A percentile compares a stretch with the other conserved stretches of the same genome.
Conservation (phyloP, 306 rosid species). For the Trifolium fragiferum region DNA sequence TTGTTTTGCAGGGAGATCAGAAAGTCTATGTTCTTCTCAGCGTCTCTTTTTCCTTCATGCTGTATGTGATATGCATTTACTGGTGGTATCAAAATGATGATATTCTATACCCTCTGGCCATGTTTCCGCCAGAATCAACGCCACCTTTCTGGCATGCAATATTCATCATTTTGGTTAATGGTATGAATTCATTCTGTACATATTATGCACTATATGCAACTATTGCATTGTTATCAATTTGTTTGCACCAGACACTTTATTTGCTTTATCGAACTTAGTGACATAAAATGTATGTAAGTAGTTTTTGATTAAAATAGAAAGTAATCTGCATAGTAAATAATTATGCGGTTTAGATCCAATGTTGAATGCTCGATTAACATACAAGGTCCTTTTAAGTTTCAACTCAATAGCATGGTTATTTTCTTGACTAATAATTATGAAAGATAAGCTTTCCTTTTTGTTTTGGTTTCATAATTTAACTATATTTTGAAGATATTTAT, state of each 20-base stretch:
- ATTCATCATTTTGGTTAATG: slow-evolving; percentile 86
- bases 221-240: slow-evolving; percentile 14
- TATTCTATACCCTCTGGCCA: slow-evolving; percentile 66
- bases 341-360: not conserved
- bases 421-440: slow-evolving; percentile 26
- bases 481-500: slow-evolving; percentile 9
- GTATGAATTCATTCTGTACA: slow-evolving; percentile 52
- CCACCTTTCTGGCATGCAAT: slow-evolving; percentile 89
- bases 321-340: slow-evolving; percentile 6
- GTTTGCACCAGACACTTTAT: slow-evolving; percentile 28
- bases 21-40: slow-evolving; percentile 62
- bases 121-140: slow-evolving; percentile 82
- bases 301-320: slow-evolving; percentile 39
- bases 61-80: slow-evolving; percentile 75
- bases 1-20: slow-evolving; percentile 81
- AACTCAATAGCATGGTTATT: slow-evolving; percentile 3
- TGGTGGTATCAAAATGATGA: slow-evolving; percentile 83
- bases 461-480: slow-evolving; percentile 5
- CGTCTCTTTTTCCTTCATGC: slow-evolving; percentile 57
- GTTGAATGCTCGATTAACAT: slow-evolving; percentile 9
- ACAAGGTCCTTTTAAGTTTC: slow-evolving; percentile 9
- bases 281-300: slow-evolving; percentile 1
- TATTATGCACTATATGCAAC: not conserved
- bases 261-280: slow-evolving; percentile 20
- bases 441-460: slow-evolving; percentile 24